Conservation (phyloP, 1,284 basidiomycete species). For the Moesziomyces globuligerus region DNA sequence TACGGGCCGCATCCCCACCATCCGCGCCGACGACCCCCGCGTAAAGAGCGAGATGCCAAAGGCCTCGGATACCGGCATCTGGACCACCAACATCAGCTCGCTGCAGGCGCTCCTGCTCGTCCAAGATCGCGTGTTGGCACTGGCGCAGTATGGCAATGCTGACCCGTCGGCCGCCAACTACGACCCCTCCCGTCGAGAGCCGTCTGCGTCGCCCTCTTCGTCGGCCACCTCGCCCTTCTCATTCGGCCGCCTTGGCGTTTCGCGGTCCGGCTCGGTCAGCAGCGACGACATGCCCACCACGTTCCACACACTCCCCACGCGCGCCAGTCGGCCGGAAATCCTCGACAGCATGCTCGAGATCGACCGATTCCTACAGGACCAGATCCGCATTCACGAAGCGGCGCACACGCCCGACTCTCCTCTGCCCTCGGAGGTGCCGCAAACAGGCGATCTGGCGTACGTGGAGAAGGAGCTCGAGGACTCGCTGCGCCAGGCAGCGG, state of each 20-base stretch:
- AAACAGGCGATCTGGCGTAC: constrained; percentile 29
- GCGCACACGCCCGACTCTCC: constrained; percentile 33
- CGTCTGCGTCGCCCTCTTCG: constrained; percentile 18
- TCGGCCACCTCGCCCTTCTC: constrained; percentile 28
- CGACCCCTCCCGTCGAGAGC: constrained; percentile 22
- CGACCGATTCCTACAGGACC: constrained; percentile 53
- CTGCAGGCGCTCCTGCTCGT: constrained; percentile 57
- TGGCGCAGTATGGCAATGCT: constrained; percentile 39
- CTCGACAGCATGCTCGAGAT: constrained; percentile 60
- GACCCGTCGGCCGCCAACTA: constrained; percentile 9
- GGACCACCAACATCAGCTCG: constrained; percentile 54
- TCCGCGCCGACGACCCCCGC: constrained; percentile 62
- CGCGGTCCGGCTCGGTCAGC: constrained; percentile 35
- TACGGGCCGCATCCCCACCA: constrained; percentile 57
- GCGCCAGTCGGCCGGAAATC: constrained; percentile 52
- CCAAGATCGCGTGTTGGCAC: constrained; percentile 58
- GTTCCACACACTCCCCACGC: constrained; percentile 44
- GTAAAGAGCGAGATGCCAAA: constrained; percentile 57
- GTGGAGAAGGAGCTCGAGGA: constrained; percentile 57
- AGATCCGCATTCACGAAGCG: constrained; percentile 48
- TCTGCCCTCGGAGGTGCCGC: constrained; percentile 25
- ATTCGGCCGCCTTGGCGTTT: constrained; percentile 31
- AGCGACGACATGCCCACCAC: constrained; percentile 30
- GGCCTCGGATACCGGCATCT: constrained; percentile 35
- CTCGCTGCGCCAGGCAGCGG: constrained; percentile 49